Base-by-base conservation (phyloP, 768 basidiomycete species). In the Phallus indusiatus region DNA sequence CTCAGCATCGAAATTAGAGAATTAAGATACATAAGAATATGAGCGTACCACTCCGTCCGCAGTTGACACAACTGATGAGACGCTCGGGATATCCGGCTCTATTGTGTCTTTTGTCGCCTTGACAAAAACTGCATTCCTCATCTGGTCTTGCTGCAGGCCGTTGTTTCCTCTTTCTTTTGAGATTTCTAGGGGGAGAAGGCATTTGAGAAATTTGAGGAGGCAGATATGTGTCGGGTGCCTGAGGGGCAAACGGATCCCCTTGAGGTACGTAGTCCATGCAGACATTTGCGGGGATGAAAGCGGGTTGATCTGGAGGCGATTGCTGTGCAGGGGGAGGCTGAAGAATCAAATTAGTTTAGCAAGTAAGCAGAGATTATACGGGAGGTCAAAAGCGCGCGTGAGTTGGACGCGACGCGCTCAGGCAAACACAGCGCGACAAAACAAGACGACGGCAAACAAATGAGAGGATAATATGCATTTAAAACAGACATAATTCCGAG, bases 171-270 rank as follows among this genome's bases (percentile, higher is more conserved):
- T 72, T 78, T 62, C 73, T 77, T 69, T 72, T 83, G 73, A 60
- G 70, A 22, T 68, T 78, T 72, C 74, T 84, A 3, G 68, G 54
- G 10, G 65, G 64, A 5, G 73, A 69, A 20, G 68, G 62, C 70
- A 56, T 75, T 72, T 28, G 73, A 73, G 59, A 82, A 72, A 56
- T 75, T 72, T 28, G 73, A 73, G 59, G 82, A 72, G 62, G 77
- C 56, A 78, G 73, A 74, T 76, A 85, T 57, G 80, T 70, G 59
- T 74, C 74, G 46, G 74, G 73, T 57, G 78, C 78, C 63, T 80
- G 83, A 49, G 84, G 87, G 56, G 87, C 85, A 68, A 90, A 90
- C 42, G 88, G 88, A 72, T 90, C 89, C 61, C 89, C 88, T 66
- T 88, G 85, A 16, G 89, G 88, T 21, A 81, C 86, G 69, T 86